Conservation (phyloP, 352 stramenopile genomes). For the Globisporangium irregulare region DNA sequence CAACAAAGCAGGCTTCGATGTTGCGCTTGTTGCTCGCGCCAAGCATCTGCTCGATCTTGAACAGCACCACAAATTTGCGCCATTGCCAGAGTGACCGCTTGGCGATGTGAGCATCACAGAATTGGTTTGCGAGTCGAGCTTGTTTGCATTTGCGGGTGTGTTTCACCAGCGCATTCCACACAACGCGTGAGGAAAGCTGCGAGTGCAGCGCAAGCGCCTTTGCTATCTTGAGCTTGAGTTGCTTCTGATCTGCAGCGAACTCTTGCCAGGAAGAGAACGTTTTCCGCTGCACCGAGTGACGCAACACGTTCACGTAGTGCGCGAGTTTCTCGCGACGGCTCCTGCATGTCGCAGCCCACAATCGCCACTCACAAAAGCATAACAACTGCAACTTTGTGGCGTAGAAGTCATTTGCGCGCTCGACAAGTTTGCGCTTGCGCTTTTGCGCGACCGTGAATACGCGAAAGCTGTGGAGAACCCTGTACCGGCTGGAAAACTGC, state of each 20-base stretch:
- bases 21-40: slow-evolving; percentile 24
- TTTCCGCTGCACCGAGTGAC: slow-evolving; percentile 33
- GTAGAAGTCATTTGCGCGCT: slow-evolving; percentile 2
- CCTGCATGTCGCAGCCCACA: neutral
- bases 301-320: slow-evolving; percentile 34
- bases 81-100: slow-evolving; percentile 25
- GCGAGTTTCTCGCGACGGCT: slow-evolving; percentile 24
- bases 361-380: slow-evolving; percentile 28
- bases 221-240: slow-evolving; percentile 23
- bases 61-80: slow-evolving; percentile 41
- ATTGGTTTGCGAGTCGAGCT: slow-evolving; percentile 16
- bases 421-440: slow-evolving; percentile 1
- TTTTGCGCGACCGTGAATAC: slow-evolving; percentile 10
- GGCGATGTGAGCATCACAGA: slow-evolving; percentile 12
- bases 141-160: slow-evolving; percentile 19
- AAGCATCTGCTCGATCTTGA: slow-evolving; percentile 53
- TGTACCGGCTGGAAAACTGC: slow-evolving; percentile 21
- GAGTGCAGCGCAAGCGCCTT: slow-evolving; percentile 26
- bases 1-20: slow-evolving; percentile 31
- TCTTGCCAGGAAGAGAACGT: slow-evolving; percentile 36
- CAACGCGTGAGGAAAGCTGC: slow-evolving; percentile 24
- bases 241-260: slow-evolving; percentile 21
- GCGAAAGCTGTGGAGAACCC: slow-evolving; percentile 20
- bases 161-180: slow-evolving; percentile 32
- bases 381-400: neutral